Evolutionary conservation across 331 rosid genomes (phyloP), one percentile per base, ranked within the genome.

Genomic region (Cydonia oblonga): DNA sequence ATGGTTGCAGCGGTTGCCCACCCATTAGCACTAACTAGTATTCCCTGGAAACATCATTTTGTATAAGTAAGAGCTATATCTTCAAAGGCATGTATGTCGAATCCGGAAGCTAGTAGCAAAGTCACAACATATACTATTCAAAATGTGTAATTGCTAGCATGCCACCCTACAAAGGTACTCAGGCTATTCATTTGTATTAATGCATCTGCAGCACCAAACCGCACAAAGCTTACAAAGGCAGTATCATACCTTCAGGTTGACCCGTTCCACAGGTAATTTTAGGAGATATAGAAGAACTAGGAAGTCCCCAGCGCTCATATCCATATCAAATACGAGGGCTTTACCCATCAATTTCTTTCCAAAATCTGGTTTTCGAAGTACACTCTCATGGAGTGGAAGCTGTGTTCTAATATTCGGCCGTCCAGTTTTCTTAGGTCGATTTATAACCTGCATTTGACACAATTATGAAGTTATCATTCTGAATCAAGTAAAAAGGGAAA

Each of bases 301-400:
- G 28, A 70, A 76, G 18, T 63, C 80, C 28, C 80, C 75, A 11
- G 64, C 80, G 26, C 80, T 77, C 80, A 77, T 63, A 42, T 77
- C 75, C 1, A 76, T 62, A 60, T 76, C 75, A 9, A 76, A 69
- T 9, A 70, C 70, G 23, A 70, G 28, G 4, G 49, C 23, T 38
- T 70, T 77, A 2, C 66, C 76, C 51, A 9, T 30, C 5, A 11
- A 2, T 33, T 53, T 40, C 29, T 22, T 19, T 35, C 56, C 44
- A 0, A 13, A 76, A 76, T 51, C 24, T 22, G 51, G 75, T 69
- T 76, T 61, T 68, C 28, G 15, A 40, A 70, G 35, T 32, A 7
- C 38, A 24, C 11, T 26, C 7, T 70, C 11, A 11, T 63, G 30
- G 14, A 15, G 51, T 19, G 65, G 76, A 51, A 62, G n/a, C 54